Conservation (phyloP, 352 stramenopile species). For the Globisporangium sylvaticum region DNA sequence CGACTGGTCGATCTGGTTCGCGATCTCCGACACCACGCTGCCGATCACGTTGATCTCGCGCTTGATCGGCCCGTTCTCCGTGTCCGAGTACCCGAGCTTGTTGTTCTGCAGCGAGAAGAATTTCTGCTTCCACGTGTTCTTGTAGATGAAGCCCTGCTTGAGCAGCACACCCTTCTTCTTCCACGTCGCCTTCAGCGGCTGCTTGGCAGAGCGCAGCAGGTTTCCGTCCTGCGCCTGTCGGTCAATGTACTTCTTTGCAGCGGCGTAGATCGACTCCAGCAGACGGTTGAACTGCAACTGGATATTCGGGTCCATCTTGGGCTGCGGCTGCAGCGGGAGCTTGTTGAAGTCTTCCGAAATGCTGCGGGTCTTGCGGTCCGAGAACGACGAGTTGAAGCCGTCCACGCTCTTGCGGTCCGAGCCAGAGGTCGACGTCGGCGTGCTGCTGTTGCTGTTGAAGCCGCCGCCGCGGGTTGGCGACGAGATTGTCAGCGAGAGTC, state of each 20-base stretch:
- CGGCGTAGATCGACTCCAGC: slow-evolving; percentile 83
- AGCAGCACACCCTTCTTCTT: slow-evolving; percentile 87
- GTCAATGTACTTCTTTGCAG: slow-evolving; percentile 84
- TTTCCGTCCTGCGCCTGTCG: slow-evolving; percentile 59
- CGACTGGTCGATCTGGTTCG: slow-evolving; percentile 88
- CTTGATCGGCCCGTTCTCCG: slow-evolving; percentile 79
- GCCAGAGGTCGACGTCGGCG: slow-evolving; percentile 42
- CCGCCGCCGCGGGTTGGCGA: slow-evolving; percentile 62
- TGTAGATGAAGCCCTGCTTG: slow-evolving; percentile 89
- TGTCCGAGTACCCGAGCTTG: slow-evolving; percentile 79
- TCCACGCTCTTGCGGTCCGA: slow-evolving; percentile 51
- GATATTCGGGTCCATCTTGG: slow-evolving; percentile 85
- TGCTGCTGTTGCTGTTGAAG: slow-evolving; percentile 60
- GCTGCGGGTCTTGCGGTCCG: slow-evolving; percentile 63
- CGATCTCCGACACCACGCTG: slow-evolving; percentile 73
- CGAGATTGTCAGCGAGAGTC: slow-evolving; percentile 68
- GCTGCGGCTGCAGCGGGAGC: slow-evolving; percentile 42
- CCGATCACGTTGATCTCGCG: slow-evolving; percentile 87
- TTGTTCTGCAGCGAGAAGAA: slow-evolving; percentile 88
- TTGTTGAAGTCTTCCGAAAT: slow-evolving; percentile 80
- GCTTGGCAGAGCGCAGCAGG: slow-evolving; percentile 43
- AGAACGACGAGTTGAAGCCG: slow-evolving; percentile 32
- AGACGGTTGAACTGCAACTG: slow-evolving; percentile 79
- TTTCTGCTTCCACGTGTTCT: slow-evolving; percentile 87
- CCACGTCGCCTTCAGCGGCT: slow-evolving; percentile 75